A percentile compares a stretch with the other conserved stretches of the same genome.
Evolutionary conservation across 2,329 filamentous ascomycete species (phyloP).

Genomic region (Ophiosphaerella korrae): DNA sequence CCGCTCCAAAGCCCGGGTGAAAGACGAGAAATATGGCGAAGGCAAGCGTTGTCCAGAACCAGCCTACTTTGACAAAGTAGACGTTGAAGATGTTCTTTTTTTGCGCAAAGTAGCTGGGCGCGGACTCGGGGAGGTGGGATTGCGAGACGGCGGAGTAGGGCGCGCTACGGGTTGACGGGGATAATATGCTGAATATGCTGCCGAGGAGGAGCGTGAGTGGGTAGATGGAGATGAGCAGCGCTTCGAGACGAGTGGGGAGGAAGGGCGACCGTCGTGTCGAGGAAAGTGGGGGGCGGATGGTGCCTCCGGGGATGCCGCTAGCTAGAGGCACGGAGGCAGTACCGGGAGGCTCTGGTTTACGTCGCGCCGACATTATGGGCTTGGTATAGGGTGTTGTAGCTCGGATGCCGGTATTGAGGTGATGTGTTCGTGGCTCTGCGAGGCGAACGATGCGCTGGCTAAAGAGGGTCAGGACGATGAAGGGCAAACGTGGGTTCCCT

Average conservation of each 20-base stretch:
- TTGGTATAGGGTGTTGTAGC: not conserved
- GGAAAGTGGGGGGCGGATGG: slow-evolving; percentile 30
- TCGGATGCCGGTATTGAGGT: slow-evolving; percentile 1
- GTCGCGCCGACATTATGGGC: slow-evolving; percentile 38
- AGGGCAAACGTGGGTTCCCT: slow-evolving; percentile 3
- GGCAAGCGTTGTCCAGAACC: slow-evolving; percentile 84
- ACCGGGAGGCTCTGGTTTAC: slow-evolving; percentile 31
- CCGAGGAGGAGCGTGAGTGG: slow-evolving; percentile 80
- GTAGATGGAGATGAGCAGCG: slow-evolving; percentile 70
- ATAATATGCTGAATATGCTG: slow-evolving; percentile 77
- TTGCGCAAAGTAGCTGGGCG: slow-evolving; percentile 87
- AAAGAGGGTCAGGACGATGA: no score
- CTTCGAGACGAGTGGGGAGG: slow-evolving; percentile 72
- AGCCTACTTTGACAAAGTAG: slow-evolving; percentile 93
- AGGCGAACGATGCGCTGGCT: no score
- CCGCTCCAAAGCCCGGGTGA: slow-evolving; percentile 64
- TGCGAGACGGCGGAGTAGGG: slow-evolving; percentile 68
- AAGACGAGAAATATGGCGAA: slow-evolving; percentile 73
- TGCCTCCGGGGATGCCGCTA: slow-evolving; percentile 28
- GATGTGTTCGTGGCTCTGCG: not conserved
- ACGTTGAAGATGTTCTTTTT: slow-evolving; percentile 93
- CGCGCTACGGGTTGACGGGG: slow-evolving; percentile 68
- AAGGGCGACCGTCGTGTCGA: slow-evolving; percentile 58
- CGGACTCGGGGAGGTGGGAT: slow-evolving; percentile 62
- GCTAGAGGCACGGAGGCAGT: slow-evolving; percentile 24